Percentiles rank a stretch among this genome's conserved stretches.
phyloP scores from a whole-genome alignment of 2,329 filamentous ascomycete genomes.

The Beauveria sp. region DNA sequence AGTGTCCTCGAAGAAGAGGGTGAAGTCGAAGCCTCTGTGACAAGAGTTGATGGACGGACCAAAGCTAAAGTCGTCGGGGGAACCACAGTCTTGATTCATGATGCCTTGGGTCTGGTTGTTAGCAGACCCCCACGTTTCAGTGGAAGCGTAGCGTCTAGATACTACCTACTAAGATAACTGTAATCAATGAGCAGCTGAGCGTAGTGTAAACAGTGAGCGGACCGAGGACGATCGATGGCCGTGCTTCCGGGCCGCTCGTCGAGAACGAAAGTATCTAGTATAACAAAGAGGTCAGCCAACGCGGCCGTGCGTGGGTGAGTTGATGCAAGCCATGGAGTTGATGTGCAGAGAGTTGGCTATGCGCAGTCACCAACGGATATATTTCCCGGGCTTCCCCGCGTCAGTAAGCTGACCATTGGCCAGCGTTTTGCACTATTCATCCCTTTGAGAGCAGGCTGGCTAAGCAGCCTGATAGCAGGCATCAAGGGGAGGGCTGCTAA shows the following conservation, averaged over 20 bases:
- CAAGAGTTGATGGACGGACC: conserved; percentile 1
- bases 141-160: background rate
- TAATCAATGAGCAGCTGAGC: background rate
- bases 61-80: background rate
- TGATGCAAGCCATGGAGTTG: background rate
- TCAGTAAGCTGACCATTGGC: background rate
- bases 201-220: background rate
- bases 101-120: background rate
- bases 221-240: background rate
- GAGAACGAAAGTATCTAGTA: background rate
- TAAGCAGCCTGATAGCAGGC: no score
- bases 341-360: background rate
- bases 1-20: background rate
- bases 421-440: background rate
- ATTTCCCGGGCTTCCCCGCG: background rate
- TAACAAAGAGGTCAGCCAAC: background rate
- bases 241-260: background rate
- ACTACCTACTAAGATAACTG: background rate
- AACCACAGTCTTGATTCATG: background rate
- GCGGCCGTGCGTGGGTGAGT: background rate
- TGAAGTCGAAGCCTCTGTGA: background rate
- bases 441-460: no score
- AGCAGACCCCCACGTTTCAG: background rate
- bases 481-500: no score
- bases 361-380: background rate